phyloP scores from a whole-genome alignment of 805 yeast species.

The Saccharomycopsis fermentans region DNA sequence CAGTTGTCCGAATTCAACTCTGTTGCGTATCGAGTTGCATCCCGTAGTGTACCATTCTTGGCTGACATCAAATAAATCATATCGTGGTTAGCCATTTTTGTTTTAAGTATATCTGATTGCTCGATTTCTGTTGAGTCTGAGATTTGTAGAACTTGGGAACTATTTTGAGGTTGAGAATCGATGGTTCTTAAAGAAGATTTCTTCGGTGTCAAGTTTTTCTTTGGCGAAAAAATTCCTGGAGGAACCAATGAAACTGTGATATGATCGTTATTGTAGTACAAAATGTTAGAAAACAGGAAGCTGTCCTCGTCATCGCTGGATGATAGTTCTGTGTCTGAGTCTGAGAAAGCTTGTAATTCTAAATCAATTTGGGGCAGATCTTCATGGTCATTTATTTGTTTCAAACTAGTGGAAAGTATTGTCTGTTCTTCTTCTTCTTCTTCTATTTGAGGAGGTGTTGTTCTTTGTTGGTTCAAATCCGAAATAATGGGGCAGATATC shows the following conservation, averaged over 20 bases:
- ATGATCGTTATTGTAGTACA: neutral
- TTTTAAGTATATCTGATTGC: neutral
- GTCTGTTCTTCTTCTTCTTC: neutral
- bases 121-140: neutral
- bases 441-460: neutral
- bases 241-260: constrained; percentile 7
- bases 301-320: constrained; percentile 9
- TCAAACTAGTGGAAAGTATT: neutral
- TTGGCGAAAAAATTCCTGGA: constrained; percentile 13
- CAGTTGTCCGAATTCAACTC: constrained; percentile 55
- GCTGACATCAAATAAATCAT: constrained; percentile 48
- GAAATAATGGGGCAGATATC: neutral
- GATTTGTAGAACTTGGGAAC: neutral
- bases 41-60: constrained; percentile 47
- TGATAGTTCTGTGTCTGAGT: neutral
- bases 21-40: constrained; percentile 62
- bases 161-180: neutral
- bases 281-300: neutral
- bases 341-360: neutral
- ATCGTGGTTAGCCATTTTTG: constrained; percentile 6
- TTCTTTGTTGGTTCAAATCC: neutral
- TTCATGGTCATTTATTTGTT: neutral
- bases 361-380: neutral
- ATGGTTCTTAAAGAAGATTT: constrained; percentile 9
- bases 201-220: constrained; percentile 7